A percentile compares a stretch with the other conserved stretches of the same genome.
Conservation (phyloP, 441 rosid genomes). For the Gossypium trilobum region DNA sequence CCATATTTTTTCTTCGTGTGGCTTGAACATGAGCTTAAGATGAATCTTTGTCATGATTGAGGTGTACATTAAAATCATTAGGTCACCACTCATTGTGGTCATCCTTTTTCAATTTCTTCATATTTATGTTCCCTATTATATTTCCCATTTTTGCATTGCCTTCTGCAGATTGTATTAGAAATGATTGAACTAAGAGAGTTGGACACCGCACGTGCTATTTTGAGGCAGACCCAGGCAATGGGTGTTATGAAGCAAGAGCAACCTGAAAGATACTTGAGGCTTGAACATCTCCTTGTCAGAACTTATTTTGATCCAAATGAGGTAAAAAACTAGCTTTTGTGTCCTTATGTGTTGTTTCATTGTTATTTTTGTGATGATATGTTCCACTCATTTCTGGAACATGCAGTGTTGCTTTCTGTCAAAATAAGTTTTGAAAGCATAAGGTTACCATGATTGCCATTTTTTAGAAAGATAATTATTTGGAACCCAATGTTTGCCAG, state of each 20-base stretch:
- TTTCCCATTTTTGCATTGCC: background rate
- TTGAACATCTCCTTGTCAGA: conserved; percentile 93
- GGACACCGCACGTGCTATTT: conserved; percentile 92
- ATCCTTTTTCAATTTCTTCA: background rate
- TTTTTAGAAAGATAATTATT: background rate
- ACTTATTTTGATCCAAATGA: conserved; percentile 96
- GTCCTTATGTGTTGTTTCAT: background rate
- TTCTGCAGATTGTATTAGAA: conserved; percentile 77
- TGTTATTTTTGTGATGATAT: background rate
- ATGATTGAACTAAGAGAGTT: conserved; percentile 96
- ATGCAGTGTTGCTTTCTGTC: conserved; percentile 7
- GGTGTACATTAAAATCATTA: background rate
- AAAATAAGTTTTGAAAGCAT: background rate
- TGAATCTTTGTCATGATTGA: background rate
- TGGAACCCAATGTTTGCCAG: background rate
- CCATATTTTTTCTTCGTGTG: background rate
- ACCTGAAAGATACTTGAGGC: conserved; percentile 93
- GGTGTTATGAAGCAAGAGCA: conserved; percentile 99
- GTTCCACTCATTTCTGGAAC: background rate
- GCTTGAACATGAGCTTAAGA: background rate
- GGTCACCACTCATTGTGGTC: background rate
- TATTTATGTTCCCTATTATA: background rate
- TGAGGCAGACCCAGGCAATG: conserved; percentile 98
- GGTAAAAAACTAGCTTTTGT: conserved; percentile 34
- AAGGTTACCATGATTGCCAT: background rate